A percentile compares a stretch with the other conserved stretches of the same genome.
These are phyloP conservation scores for Diplodia corticola DNA, from an alignment of 2,329 filamentous ascomycete species.

Conservation along the genomic window DNA sequence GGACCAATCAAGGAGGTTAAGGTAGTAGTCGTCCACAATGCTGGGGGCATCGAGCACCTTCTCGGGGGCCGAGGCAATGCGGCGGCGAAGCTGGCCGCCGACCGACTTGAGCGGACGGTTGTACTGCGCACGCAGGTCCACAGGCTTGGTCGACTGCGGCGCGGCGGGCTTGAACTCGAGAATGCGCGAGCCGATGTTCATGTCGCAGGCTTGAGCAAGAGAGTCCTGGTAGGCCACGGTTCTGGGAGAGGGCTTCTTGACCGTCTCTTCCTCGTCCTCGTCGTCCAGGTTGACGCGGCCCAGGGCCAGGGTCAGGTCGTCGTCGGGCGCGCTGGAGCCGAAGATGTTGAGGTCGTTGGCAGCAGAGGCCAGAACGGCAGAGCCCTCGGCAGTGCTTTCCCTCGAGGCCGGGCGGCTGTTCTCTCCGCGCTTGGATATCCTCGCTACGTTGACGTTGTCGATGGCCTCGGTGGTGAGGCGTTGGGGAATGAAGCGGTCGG, in stretches of 20 bases:
- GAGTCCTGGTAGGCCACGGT: slow-evolving; percentile 90
- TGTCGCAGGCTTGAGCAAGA: slow-evolving; percentile 84
- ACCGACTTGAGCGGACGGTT: slow-evolving; percentile 88
- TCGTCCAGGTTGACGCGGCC: slow-evolving; percentile 61
- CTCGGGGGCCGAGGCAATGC: slow-evolving; percentile 91
- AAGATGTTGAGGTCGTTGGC: slow-evolving; percentile 66
- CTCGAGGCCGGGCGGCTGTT: slow-evolving; percentile 70
- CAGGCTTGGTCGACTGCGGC: slow-evolving; percentile 97
- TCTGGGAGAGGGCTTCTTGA: slow-evolving; percentile 80
- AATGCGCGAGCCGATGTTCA: slow-evolving; percentile 91
- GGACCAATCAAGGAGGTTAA: slow-evolving; percentile 98
- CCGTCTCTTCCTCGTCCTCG: slow-evolving; percentile 60
- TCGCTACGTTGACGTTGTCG: slow-evolving; percentile 68
- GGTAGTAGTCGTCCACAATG: slow-evolving; percentile 97
- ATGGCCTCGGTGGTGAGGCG: slow-evolving; percentile 86
- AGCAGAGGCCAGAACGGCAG: slow-evolving; percentile 73
- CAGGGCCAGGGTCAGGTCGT: slow-evolving; percentile 39
- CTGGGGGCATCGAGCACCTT: slow-evolving; percentile 94
- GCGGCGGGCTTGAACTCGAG: slow-evolving; percentile 97
- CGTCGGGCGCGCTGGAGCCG: slow-evolving; percentile 65
- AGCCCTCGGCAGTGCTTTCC: slow-evolving; percentile 67
- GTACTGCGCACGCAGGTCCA: slow-evolving; percentile 96
- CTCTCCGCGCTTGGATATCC: slow-evolving; percentile 29
- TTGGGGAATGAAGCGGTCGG: slow-evolving; percentile 96
- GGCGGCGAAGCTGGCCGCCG: slow-evolving; percentile 82